Conservation (phyloP, 2,329 filamentous ascomycete genomes). For the Ophiostoma novo-ulmi region DNA sequence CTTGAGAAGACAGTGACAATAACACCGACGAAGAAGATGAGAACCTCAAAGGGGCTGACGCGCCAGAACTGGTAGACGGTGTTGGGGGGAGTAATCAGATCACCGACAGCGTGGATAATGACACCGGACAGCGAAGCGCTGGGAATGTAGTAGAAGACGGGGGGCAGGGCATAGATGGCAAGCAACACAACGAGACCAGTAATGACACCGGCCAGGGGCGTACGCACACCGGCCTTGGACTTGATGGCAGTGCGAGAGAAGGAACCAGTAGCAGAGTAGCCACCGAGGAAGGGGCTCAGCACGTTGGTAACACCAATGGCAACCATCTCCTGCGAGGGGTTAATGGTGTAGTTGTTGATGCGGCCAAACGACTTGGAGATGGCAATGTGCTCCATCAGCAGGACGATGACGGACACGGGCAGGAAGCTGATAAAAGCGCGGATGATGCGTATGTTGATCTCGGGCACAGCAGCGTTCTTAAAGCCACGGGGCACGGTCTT, state of each 20-base stretch:
- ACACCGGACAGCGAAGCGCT: conserved; percentile 65
- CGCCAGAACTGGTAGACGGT: conserved; percentile 94
- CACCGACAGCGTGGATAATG: conserved; percentile 78
- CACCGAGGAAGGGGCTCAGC: conserved; percentile 85
- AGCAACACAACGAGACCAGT: conserved; percentile 71
- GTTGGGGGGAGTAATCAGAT: conserved; percentile 83
- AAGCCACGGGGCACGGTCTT: conserved; percentile 78
- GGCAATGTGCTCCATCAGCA: conserved; percentile 94
- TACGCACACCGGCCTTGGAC: conserved; percentile 76
- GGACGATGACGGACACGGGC: conserved; percentile 81
- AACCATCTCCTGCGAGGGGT: conserved; percentile 93
- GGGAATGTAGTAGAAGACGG: conserved; percentile 78
- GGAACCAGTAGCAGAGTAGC: conserved; percentile 80
- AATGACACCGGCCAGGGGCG: conserved; percentile 71
- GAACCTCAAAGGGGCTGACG: conserved; percentile 80
- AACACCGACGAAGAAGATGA: conserved; percentile 92
- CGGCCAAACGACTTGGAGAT: conserved; percentile 98
- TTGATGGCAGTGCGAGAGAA: conserved; percentile 72
- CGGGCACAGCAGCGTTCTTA: conserved; percentile 70
- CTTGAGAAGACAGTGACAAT: conserved; percentile 80
- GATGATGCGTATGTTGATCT: conserved; percentile 61
- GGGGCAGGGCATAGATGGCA: conserved; percentile 70
- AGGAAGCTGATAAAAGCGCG: conserved; percentile 64
- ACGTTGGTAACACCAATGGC: conserved; percentile 91
- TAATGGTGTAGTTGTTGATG: conserved; percentile 94